Base-by-base conservation (phyloP, 306 rosid species). In the Gastrolobium bilobum region DNA sequence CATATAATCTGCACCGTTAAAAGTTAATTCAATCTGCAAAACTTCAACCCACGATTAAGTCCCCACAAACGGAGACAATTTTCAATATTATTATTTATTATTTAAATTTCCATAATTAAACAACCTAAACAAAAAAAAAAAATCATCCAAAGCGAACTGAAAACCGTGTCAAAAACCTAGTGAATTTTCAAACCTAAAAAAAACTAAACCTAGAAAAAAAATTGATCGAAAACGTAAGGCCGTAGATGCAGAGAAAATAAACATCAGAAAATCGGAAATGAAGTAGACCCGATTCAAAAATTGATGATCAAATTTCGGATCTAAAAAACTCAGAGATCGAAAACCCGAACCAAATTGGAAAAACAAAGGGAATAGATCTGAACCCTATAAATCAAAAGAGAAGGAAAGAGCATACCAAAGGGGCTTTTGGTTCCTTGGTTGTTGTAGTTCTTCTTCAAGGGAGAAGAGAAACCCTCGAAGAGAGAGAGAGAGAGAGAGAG, bases 391-490 rank as follows among this genome's bases (percentile, higher is more conserved):
- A 72, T 39, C 8, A 47, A 50, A 61, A 61, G 11, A 14, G n/a
- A 8, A 14, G 54, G 9, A 34, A 11, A 11, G 58, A 4, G 20
- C 26, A n/a, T 85, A 85, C 88, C 81, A 0, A 73, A 48, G 7
- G 40, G 34, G 56, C 2, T 1, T 74, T 29, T 61, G 15, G 6
- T 57, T n/a, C 73, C 51, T 9, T 31, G 8, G 40, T 20, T 15
- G 53, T 47, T 35, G 6, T 40, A 6, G 7, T 20, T 73, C 52
- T 50, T 52, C 58, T 39, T 13, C 77, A 14, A 52, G 54, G 80
- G 62, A 29, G 10, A 43, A 68, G 34, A 7, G 81, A 67, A 77
- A 81, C 83, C 78, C 83, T 77, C 40, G 54, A 77, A 76, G 58
- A 71, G 34, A 76, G 35, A 75, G 30, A 74, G 7, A 62, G 9